Evolutionary conservation across 805 yeast species (phyloP).

Genomic region (Metschnikowia santaceciliae): DNA sequence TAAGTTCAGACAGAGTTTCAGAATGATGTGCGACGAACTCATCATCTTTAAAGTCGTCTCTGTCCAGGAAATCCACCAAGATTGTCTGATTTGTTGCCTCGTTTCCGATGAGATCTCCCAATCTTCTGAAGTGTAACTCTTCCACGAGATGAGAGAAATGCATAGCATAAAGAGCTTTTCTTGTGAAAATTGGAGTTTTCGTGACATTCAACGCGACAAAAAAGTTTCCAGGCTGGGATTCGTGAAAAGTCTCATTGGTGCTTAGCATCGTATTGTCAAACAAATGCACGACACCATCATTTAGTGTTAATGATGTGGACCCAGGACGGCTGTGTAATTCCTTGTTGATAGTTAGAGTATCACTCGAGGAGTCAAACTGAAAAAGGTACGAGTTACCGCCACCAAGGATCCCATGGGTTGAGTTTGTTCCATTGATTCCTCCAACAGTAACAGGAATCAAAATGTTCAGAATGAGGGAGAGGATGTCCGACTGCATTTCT

Average conservation of each 20-base stretch:
- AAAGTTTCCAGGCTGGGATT: constrained; percentile 14
- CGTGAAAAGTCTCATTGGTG: background rate
- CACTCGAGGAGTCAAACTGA: constrained; percentile 8
- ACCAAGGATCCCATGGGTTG: constrained; percentile 8
- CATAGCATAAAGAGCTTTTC: constrained; percentile 35
- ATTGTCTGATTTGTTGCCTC: constrained; percentile 52
- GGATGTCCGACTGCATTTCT: constrained; percentile 30
- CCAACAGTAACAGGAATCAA: constrained; percentile 25
- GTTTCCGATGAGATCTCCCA: constrained; percentile 56
- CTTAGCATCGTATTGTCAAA: constrained; percentile 16
- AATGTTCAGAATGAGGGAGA: constrained; percentile 23
- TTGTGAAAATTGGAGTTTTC: constrained; percentile 27
- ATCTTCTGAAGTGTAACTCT: constrained; percentile 61
- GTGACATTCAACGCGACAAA: constrained; percentile 21
- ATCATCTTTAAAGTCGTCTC: constrained; percentile 32
- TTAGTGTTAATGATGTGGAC: constrained; percentile 17
- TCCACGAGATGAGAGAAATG: constrained; percentile 60
- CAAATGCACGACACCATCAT: constrained; percentile 36
- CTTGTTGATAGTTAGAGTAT: constrained; percentile 19
- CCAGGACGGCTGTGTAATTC: constrained; percentile 14
- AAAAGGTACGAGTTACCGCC: constrained; percentile 14
- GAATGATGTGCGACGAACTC: background rate
- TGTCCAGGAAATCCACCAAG: constrained; percentile 44
- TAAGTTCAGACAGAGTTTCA: background rate
- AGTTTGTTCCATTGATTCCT: constrained; percentile 30